Evolutionary conservation across 2,329 filamentous ascomycete species (phyloP), one percentile per base, ranked within the genome.

Genomic region (Alternaria ventricosa): DNA sequence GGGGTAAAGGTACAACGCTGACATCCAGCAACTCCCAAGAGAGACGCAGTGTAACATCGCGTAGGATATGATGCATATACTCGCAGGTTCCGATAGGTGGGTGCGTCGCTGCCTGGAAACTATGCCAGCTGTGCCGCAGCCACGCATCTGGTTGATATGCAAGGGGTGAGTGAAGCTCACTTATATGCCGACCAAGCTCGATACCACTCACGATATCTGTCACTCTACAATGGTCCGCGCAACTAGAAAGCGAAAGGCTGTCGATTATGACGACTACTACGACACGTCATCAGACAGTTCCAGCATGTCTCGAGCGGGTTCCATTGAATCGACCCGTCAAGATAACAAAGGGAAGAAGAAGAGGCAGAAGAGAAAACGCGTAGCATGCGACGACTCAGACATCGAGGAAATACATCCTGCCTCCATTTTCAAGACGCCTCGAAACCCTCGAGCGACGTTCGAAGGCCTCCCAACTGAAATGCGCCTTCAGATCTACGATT

Each of bases 111-210:
- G 20, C 28, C 15, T 54, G 25, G 13, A 54, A 15, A 12, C 30
- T 22, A 30, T 30, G 22, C 13, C 23, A 27, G 23, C 23, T 13
- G 23, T 33, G 47, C 47, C 47, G 23, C 13, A 65, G 70, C 18
- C 71, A 74, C 20, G 20, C 44, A 25, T 22, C 3, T 46, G 20
- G 44, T 46, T 46, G 44, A 46, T 15, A 23, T 49, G 13, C n/a
- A 41, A 41, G 36, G 15, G 36, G n/a, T 18, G 36, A 41, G n/a
- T 41, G 36, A 41, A 18, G n/a, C n/a, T 3, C 0, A 18, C 5
- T 11, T 41, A 41, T 41, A 41, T 41, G 9, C n/a, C 36, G 36
- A 18, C 36, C 36, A 41, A 18, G 8, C 36, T 41, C 36, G 36
- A 46, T 46, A 0, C 20, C 13, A 46, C 12, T 13, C 20, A 22